These are phyloP conservation scores for Coffea eugenioides DNA, from an alignment of 257 asterid genomes.

Conservation along the genomic window DNA sequence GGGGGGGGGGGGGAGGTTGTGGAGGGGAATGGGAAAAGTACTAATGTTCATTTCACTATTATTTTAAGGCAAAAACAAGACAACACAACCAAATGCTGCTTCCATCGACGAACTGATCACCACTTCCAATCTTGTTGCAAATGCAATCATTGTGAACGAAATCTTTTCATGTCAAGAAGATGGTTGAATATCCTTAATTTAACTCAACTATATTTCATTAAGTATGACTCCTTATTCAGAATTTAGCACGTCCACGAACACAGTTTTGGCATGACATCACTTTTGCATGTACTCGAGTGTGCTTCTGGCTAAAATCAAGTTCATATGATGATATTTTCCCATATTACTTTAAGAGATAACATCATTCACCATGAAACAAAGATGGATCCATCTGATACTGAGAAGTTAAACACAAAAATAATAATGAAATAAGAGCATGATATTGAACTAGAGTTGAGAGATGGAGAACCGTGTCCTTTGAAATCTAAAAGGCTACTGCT, in stretches of 20 bases:
- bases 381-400: background rate
- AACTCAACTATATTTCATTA: background rate
- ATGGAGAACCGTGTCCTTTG: background rate
- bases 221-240: background rate
- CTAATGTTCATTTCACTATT: background rate
- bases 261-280: background rate
- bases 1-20: too few relatives aligned
- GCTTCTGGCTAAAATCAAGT: background rate
- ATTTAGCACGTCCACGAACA: background rate
- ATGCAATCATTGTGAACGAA: background rate
- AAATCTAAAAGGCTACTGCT: too few relatives aligned
- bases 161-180: constrained; percentile 6
- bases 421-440: background rate
- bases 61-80: constrained; percentile 14
- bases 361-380: background rate
- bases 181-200: background rate
- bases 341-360: background rate
- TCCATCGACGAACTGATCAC: background rate
- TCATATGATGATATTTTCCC: background rate
- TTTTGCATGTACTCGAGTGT: background rate
- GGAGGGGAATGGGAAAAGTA: too few relatives aligned
- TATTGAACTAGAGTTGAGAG: background rate
- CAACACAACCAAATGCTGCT: background rate
- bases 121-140: background rate
- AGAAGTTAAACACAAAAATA: background rate